Base-by-base conservation (phyloP, 73 alveolate species). In the Paramecium pentaurelia region DNA sequence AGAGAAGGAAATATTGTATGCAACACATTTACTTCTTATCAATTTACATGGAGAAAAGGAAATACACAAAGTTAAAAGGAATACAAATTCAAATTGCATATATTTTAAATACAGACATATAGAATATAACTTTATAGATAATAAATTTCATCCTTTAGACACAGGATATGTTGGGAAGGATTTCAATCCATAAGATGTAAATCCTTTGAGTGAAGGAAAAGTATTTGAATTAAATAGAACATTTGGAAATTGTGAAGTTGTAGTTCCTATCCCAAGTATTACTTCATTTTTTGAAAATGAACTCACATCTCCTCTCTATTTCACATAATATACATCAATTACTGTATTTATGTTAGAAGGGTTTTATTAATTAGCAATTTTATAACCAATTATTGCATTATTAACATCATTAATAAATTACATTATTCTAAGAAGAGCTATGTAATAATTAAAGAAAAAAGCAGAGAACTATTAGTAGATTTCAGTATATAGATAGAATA, bases 291-390 rank as follows among this genome's bases (percentile, higher is more conserved):
- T 86, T 27, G 86, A 44, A 27, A 68, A 86, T 32, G 93, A 86
- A 86, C 51, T 86, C 28, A 86, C 93, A n/a, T 86, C 93, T n/a
- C 93, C 93, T 6, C 44, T 86, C 6, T 86, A 86, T 16, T 86
- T 86, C 93, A 32, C 71, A 7, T 36, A 86, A 42, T 86, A 54
- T 32, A 77, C 86, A 2, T 58, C 86, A 25, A 58, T 86, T 1
- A 54, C 71, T 8, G 51, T 86, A 16, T 86, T 73, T 54, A 51
- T 86, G 49, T 54, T 86, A 28, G 34, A 86, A 58, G 77, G 77
- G n/a, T 86, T 58, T 59, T 38, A 32, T 58, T 86, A 86, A n/a
- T 86, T 86, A 32, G 93, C 93, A 30, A 77, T 86, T 27, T 34
- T 86, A n/a, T 14, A 30, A 32, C 85, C 85, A 2, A 32, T 30